These are phyloP conservation scores for Candida anutae DNA, from an alignment of 1,139 yeast genomes.

Conservation along the genomic window DNA sequence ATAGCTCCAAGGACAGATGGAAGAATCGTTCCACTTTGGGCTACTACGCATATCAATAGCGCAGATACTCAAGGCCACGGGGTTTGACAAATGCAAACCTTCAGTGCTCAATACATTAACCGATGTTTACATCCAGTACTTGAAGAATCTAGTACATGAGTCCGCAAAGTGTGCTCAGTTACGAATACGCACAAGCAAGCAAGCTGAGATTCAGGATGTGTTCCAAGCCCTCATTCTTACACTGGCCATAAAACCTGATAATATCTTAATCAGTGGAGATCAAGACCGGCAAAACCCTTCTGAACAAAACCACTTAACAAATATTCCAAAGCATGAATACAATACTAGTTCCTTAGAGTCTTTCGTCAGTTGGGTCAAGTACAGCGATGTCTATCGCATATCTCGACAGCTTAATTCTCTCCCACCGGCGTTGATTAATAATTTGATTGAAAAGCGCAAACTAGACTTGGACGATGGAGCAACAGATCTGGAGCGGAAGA, in stretches of 20 bases:
- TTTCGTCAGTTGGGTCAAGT: constrained; percentile 29
- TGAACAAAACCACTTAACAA: constrained; percentile 9
- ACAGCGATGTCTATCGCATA: constrained; percentile 20
- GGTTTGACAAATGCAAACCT: constrained; percentile 21
- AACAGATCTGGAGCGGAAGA: constrained; percentile 19
- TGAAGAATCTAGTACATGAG: constrained; percentile 8
- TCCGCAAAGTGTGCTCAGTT: constrained; percentile 11
- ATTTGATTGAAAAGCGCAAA: constrained; percentile 34
- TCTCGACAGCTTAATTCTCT: constrained; percentile 23
- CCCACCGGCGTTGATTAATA: constrained; percentile 23
- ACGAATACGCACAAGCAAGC: constrained; percentile 10
- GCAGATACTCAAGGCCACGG: constrained; percentile 18
- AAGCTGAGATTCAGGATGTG: constrained; percentile 11
- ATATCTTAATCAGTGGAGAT: constrained; percentile 8
- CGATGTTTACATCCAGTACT: constrained; percentile 15
- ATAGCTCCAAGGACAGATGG: too few relatives aligned
- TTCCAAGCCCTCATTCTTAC: constrained; percentile 13
- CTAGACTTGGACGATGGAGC: constrained; percentile 18
- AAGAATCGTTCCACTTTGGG: constrained; percentile 18
- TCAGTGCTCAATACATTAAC: constrained; percentile 15
- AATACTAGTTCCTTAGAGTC: constrained; percentile 34
- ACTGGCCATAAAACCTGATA: constrained; percentile 13
- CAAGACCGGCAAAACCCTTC: too few relatives aligned
- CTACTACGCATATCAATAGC: constrained; percentile 17
- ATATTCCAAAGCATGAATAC: constrained; percentile 13